phyloP scores from a whole-genome alignment of 2,329 filamentous ascomycete species.

The Trichoderma lentiforme region DNA sequence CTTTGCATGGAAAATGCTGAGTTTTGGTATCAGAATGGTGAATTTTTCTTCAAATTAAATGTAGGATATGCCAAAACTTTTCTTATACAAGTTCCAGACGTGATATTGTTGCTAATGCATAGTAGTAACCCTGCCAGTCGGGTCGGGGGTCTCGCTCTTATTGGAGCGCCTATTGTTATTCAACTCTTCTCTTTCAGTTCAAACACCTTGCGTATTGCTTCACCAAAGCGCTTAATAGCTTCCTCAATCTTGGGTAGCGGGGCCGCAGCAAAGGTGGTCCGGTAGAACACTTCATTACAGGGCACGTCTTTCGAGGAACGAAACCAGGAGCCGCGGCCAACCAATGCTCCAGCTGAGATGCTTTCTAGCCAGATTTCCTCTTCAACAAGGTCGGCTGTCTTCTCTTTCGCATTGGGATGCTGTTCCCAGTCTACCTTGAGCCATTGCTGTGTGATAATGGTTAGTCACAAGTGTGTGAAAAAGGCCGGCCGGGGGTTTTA shows the following conservation, averaged over 20 bases:
- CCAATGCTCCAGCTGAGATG: not conserved
- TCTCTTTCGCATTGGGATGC: not conserved
- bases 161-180: not conserved
- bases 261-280: constrained; percentile 10
- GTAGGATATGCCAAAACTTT: not conserved
- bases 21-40: not conserved
- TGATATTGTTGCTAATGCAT: not conserved
- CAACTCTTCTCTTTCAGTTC: not conserved
- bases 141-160: not conserved
- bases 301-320: not conserved
- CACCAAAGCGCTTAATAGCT: not conserved
- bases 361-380: constrained; percentile 13
- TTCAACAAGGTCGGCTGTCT: not conserved
- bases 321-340: constrained; percentile 3
- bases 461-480: not conserved
- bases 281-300: not conserved
- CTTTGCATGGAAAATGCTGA: not conserved
- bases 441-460: not conserved
- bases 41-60: not conserved
- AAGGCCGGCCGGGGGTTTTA: not conserved
- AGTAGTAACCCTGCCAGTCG: not conserved
- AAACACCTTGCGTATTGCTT: not conserved
- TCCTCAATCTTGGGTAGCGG: constrained; percentile 11
- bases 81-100: not conserved
- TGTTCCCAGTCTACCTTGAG: constrained; percentile 11